phyloP scores from a whole-genome alignment of 495 filamentous ascomycete species.

The Aspergillus homomorphus region DNA sequence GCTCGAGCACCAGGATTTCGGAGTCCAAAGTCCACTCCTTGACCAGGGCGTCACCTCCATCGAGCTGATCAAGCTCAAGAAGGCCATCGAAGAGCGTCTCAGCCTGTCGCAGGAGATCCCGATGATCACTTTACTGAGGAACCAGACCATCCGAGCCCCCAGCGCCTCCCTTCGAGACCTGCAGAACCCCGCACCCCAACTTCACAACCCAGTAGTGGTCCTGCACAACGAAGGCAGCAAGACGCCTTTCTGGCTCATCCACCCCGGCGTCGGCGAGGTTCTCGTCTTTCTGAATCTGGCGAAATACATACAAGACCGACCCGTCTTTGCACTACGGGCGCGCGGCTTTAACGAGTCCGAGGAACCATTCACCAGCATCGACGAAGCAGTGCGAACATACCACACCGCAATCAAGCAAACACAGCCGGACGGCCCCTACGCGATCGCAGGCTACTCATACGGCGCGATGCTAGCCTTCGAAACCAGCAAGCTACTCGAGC shows the following conservation, averaged over 20 bases:
- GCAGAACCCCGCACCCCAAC: constrained; percentile 19
- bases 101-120: constrained; percentile 6
- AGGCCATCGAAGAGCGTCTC: constrained; percentile 1
- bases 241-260: constrained; percentile 51
- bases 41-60: constrained; percentile 41
- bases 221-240: constrained; percentile 43
- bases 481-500: constrained; percentile 45
- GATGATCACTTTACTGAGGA: constrained; percentile 10
- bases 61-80: constrained; percentile 29
- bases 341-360: constrained; percentile 48
- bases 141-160: constrained; percentile 10
- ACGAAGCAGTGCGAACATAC: constrained; percentile 41
- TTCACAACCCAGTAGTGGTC: constrained; percentile 47
- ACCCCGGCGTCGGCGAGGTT: constrained; percentile 56
- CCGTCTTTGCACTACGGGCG: constrained; percentile 53
- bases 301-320: constrained; percentile 45
- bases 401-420: constrained; percentile 35
- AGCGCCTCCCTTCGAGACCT: constrained; percentile 29
- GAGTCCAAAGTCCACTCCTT: constrained; percentile 31
- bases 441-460: constrained; percentile 54
- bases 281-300: constrained; percentile 54
- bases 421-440: constrained; percentile 55
- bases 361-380: constrained; percentile 31
- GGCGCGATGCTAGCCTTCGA: constrained; percentile 57
- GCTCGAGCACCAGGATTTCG: constrained; percentile 20